These are phyloP conservation scores for Neurospora tetraspora DNA, from an alignment of 495 filamentous ascomycete genomes.

Conservation along the genomic window DNA sequence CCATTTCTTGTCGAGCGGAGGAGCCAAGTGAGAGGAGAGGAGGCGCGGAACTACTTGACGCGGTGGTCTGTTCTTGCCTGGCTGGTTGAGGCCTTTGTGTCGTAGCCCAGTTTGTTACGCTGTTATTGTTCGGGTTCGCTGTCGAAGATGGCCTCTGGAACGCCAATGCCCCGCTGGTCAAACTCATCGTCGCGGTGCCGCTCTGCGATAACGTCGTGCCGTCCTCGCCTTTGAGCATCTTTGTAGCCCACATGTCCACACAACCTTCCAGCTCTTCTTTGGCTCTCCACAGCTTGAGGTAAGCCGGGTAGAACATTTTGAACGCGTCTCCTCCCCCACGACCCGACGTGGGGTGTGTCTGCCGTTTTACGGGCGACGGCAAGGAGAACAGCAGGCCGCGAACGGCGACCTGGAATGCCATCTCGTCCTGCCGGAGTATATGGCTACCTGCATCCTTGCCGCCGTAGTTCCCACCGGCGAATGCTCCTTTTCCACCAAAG, in stretches of 20 bases:
- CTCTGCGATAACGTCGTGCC: slow-evolving; percentile 5
- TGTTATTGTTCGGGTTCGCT: slow-evolving; percentile 9
- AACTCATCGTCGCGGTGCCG: slow-evolving; percentile 4
- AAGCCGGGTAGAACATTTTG: slow-evolving; percentile 83
- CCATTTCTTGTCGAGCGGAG: slow-evolving; percentile 59
- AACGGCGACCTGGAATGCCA: slow-evolving; percentile 79
- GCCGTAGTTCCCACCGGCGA: slow-evolving; percentile 29
- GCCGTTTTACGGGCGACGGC: slow-evolving; percentile 72
- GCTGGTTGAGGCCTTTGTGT: slow-evolving; percentile 1
- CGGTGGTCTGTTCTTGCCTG: slow-evolving; percentile 5
- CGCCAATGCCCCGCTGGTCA: slow-evolving; percentile 30
- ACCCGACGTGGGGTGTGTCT: slow-evolving; percentile 29
- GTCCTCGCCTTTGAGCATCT: slow-evolving; percentile 40
- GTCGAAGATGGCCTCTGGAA: slow-evolving; percentile 27
- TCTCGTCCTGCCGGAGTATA: slow-evolving; percentile 77
- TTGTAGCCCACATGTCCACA: slow-evolving; percentile 56
- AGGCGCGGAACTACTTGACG: slow-evolving; percentile 7
- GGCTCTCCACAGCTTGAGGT: slow-evolving; percentile 63
- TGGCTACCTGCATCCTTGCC: slow-evolving; percentile 52
- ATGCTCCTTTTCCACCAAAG: slow-evolving; percentile 35
- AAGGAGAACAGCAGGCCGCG: slow-evolving; percentile 75
- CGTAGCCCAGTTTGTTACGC: slow-evolving; percentile 25
- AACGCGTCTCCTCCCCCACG: slow-evolving; percentile 47
- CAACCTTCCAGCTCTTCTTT: slow-evolving; percentile 68
- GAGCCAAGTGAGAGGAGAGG: slow-evolving; percentile 42